Evolutionary conservation across 306 rosid species (phyloP).

Genomic region (Boehmeria nivea): DNA sequence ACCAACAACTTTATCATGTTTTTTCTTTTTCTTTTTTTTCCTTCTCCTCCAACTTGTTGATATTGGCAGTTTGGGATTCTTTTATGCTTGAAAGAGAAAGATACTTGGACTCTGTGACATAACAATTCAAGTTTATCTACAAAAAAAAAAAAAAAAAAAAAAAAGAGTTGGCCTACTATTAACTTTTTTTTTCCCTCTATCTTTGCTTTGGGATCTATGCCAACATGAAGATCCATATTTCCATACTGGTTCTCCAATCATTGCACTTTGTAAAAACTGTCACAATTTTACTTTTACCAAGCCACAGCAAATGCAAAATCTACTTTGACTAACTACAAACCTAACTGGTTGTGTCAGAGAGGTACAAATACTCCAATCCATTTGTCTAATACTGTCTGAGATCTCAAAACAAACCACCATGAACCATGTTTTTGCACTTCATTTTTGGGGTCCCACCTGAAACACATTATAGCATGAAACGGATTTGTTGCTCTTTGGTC

Average conservation of each 20-base stretch:
- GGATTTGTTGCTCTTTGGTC: too few relatives aligned
- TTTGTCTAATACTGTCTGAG: background rate
- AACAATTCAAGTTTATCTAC: slow-evolving; percentile 28
- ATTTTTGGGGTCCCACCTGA: background rate
- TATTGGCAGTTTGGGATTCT: slow-evolving; percentile 31
- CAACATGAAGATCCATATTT: background rate
- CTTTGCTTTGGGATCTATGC: slow-evolving; percentile 8
- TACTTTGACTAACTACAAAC: background rate
- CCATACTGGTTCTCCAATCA: background rate
- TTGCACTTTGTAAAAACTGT: background rate
- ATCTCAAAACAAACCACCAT: background rate
- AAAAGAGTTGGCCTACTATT: background rate
- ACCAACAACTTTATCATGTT: slow-evolving; percentile 25
- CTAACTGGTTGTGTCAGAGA: background rate
- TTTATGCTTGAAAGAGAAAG: slow-evolving; percentile 18
- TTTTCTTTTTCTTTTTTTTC: background rate
- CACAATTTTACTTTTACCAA: background rate
- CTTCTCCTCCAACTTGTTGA: slow-evolving; percentile 13
- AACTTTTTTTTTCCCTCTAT: background rate
- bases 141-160: background rate
- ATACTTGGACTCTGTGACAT: slow-evolving; percentile 23
- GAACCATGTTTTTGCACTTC: background rate
- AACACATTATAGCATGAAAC: too few relatives aligned
- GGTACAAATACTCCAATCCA: background rate
- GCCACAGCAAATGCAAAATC: background rate